phyloP scores from a whole-genome alignment of 495 filamentous ascomycete species.

The Penicillium taxi region DNA sequence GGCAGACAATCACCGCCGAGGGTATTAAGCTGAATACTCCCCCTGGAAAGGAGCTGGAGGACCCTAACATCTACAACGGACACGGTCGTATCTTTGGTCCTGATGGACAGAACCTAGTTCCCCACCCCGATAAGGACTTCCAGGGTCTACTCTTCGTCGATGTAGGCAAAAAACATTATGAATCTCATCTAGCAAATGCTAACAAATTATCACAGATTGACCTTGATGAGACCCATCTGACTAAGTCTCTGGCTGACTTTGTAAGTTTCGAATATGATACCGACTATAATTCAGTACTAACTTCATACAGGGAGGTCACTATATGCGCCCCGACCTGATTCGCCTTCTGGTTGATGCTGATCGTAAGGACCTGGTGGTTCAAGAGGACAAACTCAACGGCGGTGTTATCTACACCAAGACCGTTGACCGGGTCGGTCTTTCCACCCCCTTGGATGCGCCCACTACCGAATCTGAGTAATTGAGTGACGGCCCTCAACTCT shows the following conservation, averaged over 20 bases:
- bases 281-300: too few relatives aligned
- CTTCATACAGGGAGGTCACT: too few relatives aligned
- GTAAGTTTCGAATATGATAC: too few relatives aligned
- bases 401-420: conserved; percentile 26
- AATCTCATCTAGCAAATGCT: not conserved
- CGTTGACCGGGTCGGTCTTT: conserved; percentile 30
- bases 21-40: conserved; percentile 37
- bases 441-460: conserved; percentile 15
- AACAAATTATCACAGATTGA: too few relatives aligned
- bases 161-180: conserved; percentile 16
- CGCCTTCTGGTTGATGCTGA: conserved; percentile 34
- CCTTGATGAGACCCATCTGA: conserved; percentile 34
- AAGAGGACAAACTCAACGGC: conserved; percentile 28
- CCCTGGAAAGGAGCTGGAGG: conserved; percentile 33
- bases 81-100: conserved; percentile 36
- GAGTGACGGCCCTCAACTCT: too few relatives aligned
- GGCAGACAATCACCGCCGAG: conserved; percentile 37
- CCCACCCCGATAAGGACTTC: conserved; percentile 36
- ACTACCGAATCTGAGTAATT: too few relatives aligned
- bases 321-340: conserved; percentile 37
- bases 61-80: conserved; percentile 36
- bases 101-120: conserved; percentile 33
- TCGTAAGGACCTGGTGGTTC: conserved; percentile 33
- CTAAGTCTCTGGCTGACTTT: conserved; percentile 37
- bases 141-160: conserved; percentile 36